Evolutionary conservation across 2,329 filamentous ascomycete species (phyloP), one percentile per base, ranked within the genome.

Genomic region (Epichloe gansuensis): DNA sequence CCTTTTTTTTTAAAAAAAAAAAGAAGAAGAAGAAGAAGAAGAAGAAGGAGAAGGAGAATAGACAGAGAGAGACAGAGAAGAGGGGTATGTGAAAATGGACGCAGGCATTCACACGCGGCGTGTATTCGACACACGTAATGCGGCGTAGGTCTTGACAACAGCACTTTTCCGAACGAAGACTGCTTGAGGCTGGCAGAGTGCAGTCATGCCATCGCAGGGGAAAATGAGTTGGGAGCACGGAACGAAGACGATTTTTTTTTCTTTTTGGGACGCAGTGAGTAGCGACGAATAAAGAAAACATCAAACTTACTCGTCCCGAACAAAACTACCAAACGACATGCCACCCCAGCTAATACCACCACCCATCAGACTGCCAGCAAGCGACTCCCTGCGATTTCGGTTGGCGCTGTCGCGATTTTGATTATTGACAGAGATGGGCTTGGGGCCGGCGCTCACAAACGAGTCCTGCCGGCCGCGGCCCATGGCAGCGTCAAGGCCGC

Each of bases 341-440:
- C 90, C 91, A 64, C 91, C 91, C 90, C 91, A 98, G 70, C 90
- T 96, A 84, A 95, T 89, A 61, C 91, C 90, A 57, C 91, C 90
- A 57, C 83, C 85, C 71, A 83, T 81, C 53, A 84, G 68, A 63
- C 81, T 84, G 47, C 80, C 80, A 15, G 80, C 80, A 36, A 84
- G 66, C 52, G 75, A 80, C 65, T 84, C 81, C 59, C 81, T 74
- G 56, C 81, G 74, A 51, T 72, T 75, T 55, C 79, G 75, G 63
- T 72, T 74, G 59, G 75, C 73, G 60, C 72, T 69, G 59, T 81
- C 77, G 66, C 79, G 76, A 63, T 81, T 82, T 49, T 78, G 74
- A 60, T 82, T 84, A 62, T 74, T 76, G 73, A 83, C 80, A 54
- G 79, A 81, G 58, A 84, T 84, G 59, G 81, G 81, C 66, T 82